Conservation (phyloP, 2,329 filamentous ascomycete species). For the Ophiostoma angusticollis region DNA sequence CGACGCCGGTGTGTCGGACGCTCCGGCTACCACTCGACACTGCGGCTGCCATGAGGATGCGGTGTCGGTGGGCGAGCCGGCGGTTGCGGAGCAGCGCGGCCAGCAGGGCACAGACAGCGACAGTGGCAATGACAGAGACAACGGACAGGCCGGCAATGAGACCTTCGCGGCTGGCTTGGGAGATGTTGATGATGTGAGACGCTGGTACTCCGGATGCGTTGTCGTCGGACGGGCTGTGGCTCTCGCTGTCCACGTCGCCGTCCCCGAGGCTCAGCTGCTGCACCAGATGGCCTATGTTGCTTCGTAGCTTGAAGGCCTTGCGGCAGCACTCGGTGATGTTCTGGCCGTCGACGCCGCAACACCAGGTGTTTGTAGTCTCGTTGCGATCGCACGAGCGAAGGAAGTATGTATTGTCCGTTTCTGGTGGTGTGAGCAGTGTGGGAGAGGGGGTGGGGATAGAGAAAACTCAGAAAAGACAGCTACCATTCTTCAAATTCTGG, state of each 20-base stretch:
- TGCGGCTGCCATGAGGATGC: not conserved
- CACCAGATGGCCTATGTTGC: conserved; percentile 13
- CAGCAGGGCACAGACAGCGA: conserved; percentile 1
- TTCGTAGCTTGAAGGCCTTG: conserved; percentile 12
- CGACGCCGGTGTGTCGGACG: no score
- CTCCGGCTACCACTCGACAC: no score
- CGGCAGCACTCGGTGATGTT: conserved; percentile 13
- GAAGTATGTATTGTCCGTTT: not conserved
- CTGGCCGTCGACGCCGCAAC: conserved; percentile 13
- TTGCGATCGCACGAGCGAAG: conserved; percentile 10
- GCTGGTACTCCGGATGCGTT: no score
- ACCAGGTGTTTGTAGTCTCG: conserved; percentile 13
- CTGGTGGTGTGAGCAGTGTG: no score
- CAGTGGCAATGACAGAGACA: conserved; percentile 5
- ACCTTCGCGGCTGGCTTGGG: not conserved
- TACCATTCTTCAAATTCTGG: not conserved
- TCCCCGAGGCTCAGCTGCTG: conserved; percentile 4
- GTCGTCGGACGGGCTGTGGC: no score
- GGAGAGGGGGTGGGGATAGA: no score
- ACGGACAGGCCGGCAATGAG: conserved; percentile 7
- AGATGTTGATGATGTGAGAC: not conserved
- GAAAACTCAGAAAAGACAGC: no score
- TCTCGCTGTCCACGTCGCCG: not conserved
- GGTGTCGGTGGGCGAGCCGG: not conserved
- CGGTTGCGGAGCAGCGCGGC: conserved; percentile 1